Conservation (phyloP, 176 grass and related monocot species). For the Triticum dicoccoides region DNA sequence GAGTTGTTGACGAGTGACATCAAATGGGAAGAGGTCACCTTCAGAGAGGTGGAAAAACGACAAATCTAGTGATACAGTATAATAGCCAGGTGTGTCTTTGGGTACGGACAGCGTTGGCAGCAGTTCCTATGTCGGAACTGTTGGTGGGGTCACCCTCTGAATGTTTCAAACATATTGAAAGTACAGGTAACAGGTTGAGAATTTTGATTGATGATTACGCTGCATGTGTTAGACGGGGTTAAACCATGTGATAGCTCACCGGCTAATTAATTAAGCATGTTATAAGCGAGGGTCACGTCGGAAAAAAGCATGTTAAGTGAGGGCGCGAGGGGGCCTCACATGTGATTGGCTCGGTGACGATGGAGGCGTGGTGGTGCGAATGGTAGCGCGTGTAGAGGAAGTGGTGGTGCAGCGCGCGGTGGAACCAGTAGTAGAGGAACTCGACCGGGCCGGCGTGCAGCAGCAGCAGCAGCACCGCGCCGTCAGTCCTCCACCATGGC, state of each 20-base stretch:
- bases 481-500: constrained; percentile 64
- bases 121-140: not conserved
- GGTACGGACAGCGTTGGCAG: not conserved
- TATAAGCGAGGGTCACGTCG: not conserved
- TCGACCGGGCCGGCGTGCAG: constrained; percentile 57
- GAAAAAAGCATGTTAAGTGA: too few relatives aligned
- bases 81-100: not conserved
- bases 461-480: constrained; percentile 38
- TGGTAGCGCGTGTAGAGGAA: constrained; percentile 65
- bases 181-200: not conserved
- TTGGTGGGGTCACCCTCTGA: not conserved
- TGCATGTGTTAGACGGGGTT: not conserved
- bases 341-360: constrained; percentile 78
- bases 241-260: not conserved
- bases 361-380: constrained; percentile 61
- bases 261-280: not conserved
- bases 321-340: constrained; percentile 31
- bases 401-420: constrained; percentile 87
- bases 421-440: constrained; percentile 80
- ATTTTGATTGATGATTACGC: not conserved
- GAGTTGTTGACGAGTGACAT: too few relatives aligned
- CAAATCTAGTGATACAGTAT: not conserved
- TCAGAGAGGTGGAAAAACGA: too few relatives aligned
- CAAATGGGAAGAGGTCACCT: too few relatives aligned
- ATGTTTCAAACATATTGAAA: not conserved